Percentiles rank a stretch among this genome's conserved stretches.
Conservation (phyloP, 2,329 filamentous ascomycete genomes). For the Zymoseptoria tritici region DNA sequence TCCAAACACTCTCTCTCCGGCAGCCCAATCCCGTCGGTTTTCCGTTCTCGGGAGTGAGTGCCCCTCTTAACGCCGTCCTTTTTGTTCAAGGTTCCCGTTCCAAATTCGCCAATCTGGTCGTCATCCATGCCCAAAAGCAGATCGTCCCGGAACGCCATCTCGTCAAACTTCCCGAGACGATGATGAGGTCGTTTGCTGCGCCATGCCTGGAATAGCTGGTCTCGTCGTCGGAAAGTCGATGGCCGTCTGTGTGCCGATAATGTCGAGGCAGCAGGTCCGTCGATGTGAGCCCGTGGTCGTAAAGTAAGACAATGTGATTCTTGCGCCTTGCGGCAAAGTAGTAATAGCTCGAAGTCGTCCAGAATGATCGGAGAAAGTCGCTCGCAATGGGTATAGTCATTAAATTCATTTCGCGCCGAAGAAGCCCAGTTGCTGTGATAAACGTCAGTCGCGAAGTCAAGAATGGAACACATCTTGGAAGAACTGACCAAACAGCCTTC, state of each 20-base stretch:
- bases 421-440: constrained; percentile 25
- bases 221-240: neutral
- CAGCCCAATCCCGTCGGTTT: neutral
- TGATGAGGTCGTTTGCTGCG: neutral
- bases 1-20: neutral
- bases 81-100: neutral
- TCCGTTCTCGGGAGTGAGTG: neutral
- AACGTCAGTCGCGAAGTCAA: constrained; percentile 3
- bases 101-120: neutral
- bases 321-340: neutral
- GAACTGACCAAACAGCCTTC: constrained; percentile 25
- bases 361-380: neutral
- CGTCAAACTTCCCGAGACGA: neutral
- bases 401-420: constrained; percentile 22
- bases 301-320: neutral
- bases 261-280: neutral
- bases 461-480: neutral
- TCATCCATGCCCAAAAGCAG: neutral
- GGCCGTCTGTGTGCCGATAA: neutral
- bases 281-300: neutral
- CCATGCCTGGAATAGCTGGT: neutral
- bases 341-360: neutral
- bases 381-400: neutral
- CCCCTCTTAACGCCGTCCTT: neutral
- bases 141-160: neutral